Percentiles rank a stretch among this genome's conserved stretches.
Conservation (phyloP, 805 yeast genomes). For the Lachancea thermotolerans region DNA sequence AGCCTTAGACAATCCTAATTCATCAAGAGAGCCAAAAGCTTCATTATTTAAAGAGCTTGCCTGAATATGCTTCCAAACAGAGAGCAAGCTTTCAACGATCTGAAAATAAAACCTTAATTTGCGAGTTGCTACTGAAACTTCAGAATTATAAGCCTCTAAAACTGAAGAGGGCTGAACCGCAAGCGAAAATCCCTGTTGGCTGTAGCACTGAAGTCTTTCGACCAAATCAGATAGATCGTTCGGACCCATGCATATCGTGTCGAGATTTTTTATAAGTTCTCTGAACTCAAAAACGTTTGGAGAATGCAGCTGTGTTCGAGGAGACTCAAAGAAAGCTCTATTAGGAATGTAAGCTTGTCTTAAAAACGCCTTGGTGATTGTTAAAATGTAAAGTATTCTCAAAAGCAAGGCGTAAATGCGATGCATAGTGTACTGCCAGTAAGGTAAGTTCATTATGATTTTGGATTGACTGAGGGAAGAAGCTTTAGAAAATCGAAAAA, state of each 20-base stretch:
- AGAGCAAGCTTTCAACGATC: conserved; percentile 14
- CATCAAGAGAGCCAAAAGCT: conserved; percentile 11
- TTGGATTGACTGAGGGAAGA: conserved; percentile 10
- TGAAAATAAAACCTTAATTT: conserved; percentile 13
- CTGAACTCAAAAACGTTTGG: conserved; percentile 23
- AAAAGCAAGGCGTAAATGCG: conserved; percentile 35
- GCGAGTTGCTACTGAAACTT: conserved; percentile 13
- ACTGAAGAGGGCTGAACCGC: conserved; percentile 19
- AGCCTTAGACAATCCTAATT: conserved; percentile 18
- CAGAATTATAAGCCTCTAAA: conserved; percentile 14
- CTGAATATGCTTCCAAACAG: conserved; percentile 22
- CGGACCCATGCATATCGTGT: conserved; percentile 12
- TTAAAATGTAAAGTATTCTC: conserved; percentile 14
- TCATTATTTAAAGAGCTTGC: conserved; percentile 11
- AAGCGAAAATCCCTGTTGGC: conserved; percentile 11
- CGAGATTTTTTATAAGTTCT: conserved; percentile 15
- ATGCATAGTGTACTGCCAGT: conserved; percentile 40
- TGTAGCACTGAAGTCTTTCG: conserved; percentile 9
- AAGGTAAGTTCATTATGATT: conserved; percentile 30
- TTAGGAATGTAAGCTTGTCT: conserved; percentile 28
- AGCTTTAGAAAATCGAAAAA: conserved; percentile 21
- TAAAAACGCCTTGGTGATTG: conserved; percentile 16
- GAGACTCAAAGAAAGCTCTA: conserved; percentile 13
- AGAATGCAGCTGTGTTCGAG: conserved; percentile 15
- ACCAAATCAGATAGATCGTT: conserved; percentile 5